A percentile compares a stretch with the other conserved stretches of the same genome.
Evolutionary conservation across 2,329 filamentous ascomycete species (phyloP).

Genomic region (Aureobasidium sp.): DNA sequence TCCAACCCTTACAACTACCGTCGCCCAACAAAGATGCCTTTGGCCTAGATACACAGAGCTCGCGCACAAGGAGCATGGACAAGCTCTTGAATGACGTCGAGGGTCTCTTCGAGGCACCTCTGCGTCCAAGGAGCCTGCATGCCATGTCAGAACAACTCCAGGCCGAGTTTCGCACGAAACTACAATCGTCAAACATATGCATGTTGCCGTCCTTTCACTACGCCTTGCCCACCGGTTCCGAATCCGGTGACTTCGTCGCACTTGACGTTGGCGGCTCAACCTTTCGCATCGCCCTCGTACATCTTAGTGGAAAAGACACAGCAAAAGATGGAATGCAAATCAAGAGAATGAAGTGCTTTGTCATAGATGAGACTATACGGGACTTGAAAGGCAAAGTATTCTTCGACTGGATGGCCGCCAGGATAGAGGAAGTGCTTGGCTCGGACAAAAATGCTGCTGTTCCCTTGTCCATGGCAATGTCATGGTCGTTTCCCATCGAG

Average conservation of each 20-base stretch:
- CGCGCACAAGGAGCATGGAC: conserved; percentile 34
- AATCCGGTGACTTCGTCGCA: conserved; percentile 52
- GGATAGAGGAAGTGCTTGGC: conserved; percentile 47
- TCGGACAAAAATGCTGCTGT: conserved; percentile 29
- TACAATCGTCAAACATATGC: conserved; percentile 49
- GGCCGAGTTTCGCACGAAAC: conserved; percentile 46
- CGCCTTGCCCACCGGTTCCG: conserved; percentile 50
- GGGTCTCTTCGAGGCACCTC: conserved; percentile 36
- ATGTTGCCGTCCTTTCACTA: conserved; percentile 61
- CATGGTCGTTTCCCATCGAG: conserved; percentile 60
- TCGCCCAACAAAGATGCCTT: conserved; percentile 10
- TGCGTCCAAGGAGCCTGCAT: conserved; percentile 34
- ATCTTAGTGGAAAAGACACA: conserved; percentile 39
- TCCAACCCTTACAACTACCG: conserved; percentile 1
- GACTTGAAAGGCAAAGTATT: conserved; percentile 48
- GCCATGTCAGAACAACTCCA: conserved; percentile 38
- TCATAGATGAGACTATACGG: conserved; percentile 50
- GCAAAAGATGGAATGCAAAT: conserved; percentile 41
- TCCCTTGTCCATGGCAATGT: conserved; percentile 49
- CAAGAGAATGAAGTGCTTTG: conserved; percentile 44
- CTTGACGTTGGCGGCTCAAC: conserved; percentile 61
- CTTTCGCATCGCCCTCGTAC: conserved; percentile 53
- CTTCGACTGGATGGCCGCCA: conserved; percentile 59
- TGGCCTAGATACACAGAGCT: background rate
- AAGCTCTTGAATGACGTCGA: conserved; percentile 38